Evolutionary conservation across 768 basidiomycete species (phyloP).

Genomic region (Paxillus rubicundulus): DNA sequence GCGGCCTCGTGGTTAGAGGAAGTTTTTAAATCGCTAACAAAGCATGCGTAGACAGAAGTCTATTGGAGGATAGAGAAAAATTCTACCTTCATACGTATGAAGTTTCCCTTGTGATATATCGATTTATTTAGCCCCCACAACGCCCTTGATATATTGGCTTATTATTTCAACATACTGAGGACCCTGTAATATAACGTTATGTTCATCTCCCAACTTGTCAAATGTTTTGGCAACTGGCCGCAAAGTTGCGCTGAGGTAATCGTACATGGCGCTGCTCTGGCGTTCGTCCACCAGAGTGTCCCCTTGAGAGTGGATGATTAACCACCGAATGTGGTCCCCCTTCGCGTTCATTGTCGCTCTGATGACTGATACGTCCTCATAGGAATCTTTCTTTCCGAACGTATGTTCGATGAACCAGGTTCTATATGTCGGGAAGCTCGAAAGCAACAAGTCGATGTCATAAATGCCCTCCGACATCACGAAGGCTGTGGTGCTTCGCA

Average conservation of each 20-base stretch:
- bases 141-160: constrained; percentile 36
- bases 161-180: constrained; percentile 47
- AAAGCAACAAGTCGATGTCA: constrained; percentile 64
- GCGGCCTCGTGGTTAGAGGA: constrained; percentile 66
- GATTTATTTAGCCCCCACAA: constrained; percentile 1
- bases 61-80: not conserved
- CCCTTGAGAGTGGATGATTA: constrained; percentile 70
- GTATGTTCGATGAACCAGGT: constrained; percentile 65
- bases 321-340: constrained; percentile 50
- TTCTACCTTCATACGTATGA: constrained; percentile 1
- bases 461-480: constrained; percentile 76
- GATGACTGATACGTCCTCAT: constrained; percentile 46
- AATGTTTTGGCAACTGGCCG: constrained; percentile 35
- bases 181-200: constrained; percentile 50
- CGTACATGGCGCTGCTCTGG: constrained; percentile 62
- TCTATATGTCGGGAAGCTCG: constrained; percentile 64
- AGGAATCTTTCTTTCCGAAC: constrained; percentile 55
- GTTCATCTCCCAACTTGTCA: constrained; percentile 45
- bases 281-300: constrained; percentile 63
- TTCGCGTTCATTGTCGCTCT: constrained; percentile 37
- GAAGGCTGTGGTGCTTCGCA: constrained; percentile 50
- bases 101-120: not conserved
- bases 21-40: constrained; percentile 39
- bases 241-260: constrained; percentile 42
- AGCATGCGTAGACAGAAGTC: constrained; percentile 4